These are phyloP conservation scores for Ophiostoma fasciatum DNA, from an alignment of 2,329 filamentous ascomycete genomes.

Conservation along the genomic window DNA sequence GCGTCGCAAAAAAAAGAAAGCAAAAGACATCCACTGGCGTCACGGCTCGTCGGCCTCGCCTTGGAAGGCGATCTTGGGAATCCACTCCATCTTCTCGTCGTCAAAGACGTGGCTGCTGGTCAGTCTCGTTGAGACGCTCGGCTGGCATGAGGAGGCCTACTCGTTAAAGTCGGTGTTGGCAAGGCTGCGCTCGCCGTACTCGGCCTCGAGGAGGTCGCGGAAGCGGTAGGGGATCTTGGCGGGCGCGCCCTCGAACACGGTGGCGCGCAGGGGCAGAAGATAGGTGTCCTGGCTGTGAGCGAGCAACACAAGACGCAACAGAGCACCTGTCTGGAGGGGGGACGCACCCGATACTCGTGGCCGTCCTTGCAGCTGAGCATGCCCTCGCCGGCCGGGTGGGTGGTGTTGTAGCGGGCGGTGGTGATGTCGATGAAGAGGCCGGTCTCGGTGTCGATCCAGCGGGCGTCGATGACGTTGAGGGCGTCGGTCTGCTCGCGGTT, in stretches of 20 bases:
- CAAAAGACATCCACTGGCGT: too few species aligned
- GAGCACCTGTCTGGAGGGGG: not conserved
- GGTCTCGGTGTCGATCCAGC: conserved; percentile 32
- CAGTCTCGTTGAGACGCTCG: too few species aligned
- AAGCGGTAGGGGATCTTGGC: conserved; percentile 53
- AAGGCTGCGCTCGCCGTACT: conserved; percentile 40
- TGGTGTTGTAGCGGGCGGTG: conserved; percentile 31
- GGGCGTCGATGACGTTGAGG: conserved; percentile 30
- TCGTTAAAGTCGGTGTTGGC: conserved; percentile 34
- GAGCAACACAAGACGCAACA: not conserved
- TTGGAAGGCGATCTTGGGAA: conserved; percentile 11
- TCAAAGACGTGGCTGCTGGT: conserved; percentile 11
- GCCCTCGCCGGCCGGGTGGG: conserved; percentile 26
- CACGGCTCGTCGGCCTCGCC: too few species aligned
- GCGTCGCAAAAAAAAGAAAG: too few species aligned
- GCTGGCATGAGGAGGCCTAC: too few species aligned
- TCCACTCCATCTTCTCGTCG: conserved; percentile 10
- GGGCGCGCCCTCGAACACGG: conserved; percentile 49
- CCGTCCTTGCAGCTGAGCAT: conserved; percentile 36
- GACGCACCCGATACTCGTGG: conserved; percentile 30
- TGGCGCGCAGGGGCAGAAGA: conserved; percentile 55
- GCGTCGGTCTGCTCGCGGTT: conserved; percentile 23
- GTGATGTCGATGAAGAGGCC: conserved; percentile 38
- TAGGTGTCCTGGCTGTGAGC: conserved; percentile 30
- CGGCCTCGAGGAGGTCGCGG: conserved; percentile 39